Evolutionary conservation across 108 stramenopile species (phyloP).

Genomic region (Aureococcus anophagefferens): DNA sequence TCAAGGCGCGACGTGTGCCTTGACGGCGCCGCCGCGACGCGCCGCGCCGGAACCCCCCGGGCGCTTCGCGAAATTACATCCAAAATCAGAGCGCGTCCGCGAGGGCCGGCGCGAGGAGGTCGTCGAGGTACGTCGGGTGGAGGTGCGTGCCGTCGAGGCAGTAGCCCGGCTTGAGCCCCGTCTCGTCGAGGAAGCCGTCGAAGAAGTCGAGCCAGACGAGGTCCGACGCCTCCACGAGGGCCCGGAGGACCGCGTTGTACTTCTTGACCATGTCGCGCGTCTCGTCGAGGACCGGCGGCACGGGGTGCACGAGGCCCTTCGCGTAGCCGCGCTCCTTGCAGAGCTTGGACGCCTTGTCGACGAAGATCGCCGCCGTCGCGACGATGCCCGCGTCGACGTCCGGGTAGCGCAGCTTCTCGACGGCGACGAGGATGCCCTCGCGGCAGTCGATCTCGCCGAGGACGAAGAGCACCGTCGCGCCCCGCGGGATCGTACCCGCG

Average conservation of each 20-base stretch:
- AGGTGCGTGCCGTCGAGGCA: conserved; percentile 39
- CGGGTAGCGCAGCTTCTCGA: conserved; percentile 29
- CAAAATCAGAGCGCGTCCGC: too few species aligned
- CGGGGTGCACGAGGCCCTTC: conserved; percentile 28
- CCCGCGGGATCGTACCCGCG: conserved; percentile 17
- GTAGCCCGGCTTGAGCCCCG: conserved; percentile 2
- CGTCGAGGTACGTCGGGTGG: conserved; percentile 22
- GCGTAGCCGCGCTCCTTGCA: background rate
- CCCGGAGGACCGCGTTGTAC: conserved; percentile 19
- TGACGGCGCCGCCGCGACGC: too few species aligned
- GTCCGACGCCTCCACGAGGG: background rate
- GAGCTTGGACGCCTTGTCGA: conserved; percentile 1
- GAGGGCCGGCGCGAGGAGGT: background rate
- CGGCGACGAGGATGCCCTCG: conserved; percentile 39
- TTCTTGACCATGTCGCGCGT: conserved; percentile 31
- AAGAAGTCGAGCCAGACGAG: conserved; percentile 32
- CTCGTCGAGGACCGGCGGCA: conserved; percentile 33
- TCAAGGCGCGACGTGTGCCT: too few species aligned
- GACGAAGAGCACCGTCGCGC: conserved; percentile 28
- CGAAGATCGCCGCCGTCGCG: background rate
- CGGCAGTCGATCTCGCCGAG: conserved; percentile 52
- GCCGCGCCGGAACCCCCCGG: too few species aligned
- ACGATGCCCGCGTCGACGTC: conserved; percentile 15
- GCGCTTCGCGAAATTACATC: too few species aligned
- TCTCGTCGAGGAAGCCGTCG: conserved; percentile 16